Evolutionary conservation across 352 stramenopile genomes (phyloP).

Genomic region (Pythium aristosporum): DNA sequence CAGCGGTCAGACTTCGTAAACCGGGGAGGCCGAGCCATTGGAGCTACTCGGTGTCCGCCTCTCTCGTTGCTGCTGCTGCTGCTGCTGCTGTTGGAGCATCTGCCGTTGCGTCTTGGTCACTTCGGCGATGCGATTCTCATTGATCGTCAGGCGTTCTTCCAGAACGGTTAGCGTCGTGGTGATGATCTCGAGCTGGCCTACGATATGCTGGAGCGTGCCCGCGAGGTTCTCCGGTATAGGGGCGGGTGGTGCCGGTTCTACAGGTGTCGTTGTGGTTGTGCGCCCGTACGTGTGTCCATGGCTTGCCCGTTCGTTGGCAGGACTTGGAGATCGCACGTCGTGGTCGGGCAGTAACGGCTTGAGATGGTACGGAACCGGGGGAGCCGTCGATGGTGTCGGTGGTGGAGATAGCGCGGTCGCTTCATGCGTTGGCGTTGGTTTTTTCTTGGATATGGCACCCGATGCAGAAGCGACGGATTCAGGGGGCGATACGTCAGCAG

Average conservation of each 20-base stretch:
- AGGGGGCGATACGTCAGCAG: background rate
- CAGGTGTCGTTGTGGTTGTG: background rate
- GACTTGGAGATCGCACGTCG: constrained; percentile 12
- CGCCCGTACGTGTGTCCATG: constrained; percentile 6
- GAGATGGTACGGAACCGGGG: constrained; percentile 32
- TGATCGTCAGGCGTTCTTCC: constrained; percentile 83
- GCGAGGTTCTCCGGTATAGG: constrained; percentile 36
- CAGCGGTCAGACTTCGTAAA: constrained; percentile 8
- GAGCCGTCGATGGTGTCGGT: constrained; percentile 37
- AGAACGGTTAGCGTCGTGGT: constrained; percentile 81
- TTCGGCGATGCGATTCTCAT: constrained; percentile 75
- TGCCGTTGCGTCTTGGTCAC: constrained; percentile 62
- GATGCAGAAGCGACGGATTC: too few relatives aligned
- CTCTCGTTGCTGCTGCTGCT: background rate
- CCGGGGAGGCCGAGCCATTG: constrained; percentile 18
- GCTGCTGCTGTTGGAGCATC: constrained; percentile 41
- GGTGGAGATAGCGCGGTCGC: constrained; percentile 25
- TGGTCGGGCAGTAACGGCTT: constrained; percentile 42
- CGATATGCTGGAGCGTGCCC: constrained; percentile 84
- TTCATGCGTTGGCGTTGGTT: constrained; percentile 1
- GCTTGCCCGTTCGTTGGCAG: constrained; percentile 17
- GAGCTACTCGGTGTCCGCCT: background rate
- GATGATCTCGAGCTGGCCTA: constrained; percentile 88
- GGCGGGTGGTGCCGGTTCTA: background rate
- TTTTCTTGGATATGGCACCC: background rate